These are phyloP conservation scores for Boletus rufocinnamomeus DNA, from an alignment of 768 basidiomycete genomes.

Conservation along the genomic window DNA sequence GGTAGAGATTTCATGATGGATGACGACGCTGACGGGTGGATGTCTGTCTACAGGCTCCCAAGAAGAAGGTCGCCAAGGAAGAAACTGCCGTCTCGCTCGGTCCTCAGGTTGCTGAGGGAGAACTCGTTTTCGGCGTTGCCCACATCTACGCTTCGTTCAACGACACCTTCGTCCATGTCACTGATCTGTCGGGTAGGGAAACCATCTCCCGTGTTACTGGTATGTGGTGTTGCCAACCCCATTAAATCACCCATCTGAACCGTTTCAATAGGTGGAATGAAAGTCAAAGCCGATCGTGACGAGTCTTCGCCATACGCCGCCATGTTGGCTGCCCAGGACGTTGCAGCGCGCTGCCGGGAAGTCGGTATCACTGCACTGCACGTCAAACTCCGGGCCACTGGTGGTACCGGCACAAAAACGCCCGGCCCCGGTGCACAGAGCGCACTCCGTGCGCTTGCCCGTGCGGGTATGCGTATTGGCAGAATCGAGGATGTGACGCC, in stretches of 20 bases:
- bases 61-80: slow-evolving; percentile 80
- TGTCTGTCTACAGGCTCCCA: slow-evolving; percentile 72
- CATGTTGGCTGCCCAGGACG: slow-evolving; percentile 98
- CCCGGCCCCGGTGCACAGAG: slow-evolving; percentile 99
- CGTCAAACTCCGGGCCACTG: slow-evolving; percentile 98
- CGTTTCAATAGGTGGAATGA: slow-evolving; percentile 84
- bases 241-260: neutral
- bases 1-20: slow-evolving; percentile 42
- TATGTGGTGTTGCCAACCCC: slow-evolving; percentile 35
- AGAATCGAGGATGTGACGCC: slow-evolving; percentile 99
- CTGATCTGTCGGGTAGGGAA: slow-evolving; percentile 98
- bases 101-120: slow-evolving; percentile 94
- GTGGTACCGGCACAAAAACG: slow-evolving; percentile 98
- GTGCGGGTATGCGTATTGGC: slow-evolving; percentile 97
- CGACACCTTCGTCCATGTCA: slow-evolving; percentile 99
- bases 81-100: slow-evolving; percentile 89
- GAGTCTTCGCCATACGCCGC: slow-evolving; percentile 97
- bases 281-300: slow-evolving; percentile 99
- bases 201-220: slow-evolving; percentile 99
- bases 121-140: slow-evolving; percentile 96
- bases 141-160: slow-evolving; percentile 99
- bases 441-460: slow-evolving; percentile 96
- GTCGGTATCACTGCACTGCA: slow-evolving; percentile 98
- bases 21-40: slow-evolving; percentile 51
- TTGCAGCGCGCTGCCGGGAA: slow-evolving; percentile 94